phyloP scores from a whole-genome alignment of 139 green algal genomes.

The Chlamydomonas sphaeroides region DNA sequence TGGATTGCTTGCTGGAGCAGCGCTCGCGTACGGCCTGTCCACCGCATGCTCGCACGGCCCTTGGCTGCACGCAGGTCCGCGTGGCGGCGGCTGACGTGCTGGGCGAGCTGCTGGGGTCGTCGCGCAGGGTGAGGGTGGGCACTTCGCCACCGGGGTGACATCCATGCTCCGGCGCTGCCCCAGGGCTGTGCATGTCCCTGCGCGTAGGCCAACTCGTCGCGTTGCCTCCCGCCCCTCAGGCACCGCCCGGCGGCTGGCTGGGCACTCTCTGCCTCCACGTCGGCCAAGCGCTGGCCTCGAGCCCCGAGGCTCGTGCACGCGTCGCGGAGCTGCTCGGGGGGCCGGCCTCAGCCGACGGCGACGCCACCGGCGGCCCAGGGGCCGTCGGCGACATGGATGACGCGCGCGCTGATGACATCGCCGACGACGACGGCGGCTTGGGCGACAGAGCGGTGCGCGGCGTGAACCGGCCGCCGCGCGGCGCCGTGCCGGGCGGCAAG shows the following conservation, averaged over 20 bases:
- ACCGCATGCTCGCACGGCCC: too few species aligned
- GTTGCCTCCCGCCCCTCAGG: too few species aligned
- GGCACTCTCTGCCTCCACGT: neutral
- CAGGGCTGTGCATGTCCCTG: too few species aligned
- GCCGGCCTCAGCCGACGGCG: neutral
- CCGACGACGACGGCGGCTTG: too few species aligned
- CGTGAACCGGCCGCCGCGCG: neutral
- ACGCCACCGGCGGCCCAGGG: too few species aligned
- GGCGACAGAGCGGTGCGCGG: neutral
- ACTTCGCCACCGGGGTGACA: too few species aligned
- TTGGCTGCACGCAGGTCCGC: constrained; percentile 24
- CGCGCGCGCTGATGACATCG: too few species aligned
- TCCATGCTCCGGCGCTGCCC: too few species aligned
- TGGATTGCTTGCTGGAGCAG: too few species aligned
- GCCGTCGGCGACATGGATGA: neutral
- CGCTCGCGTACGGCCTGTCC: too few species aligned
- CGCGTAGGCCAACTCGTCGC: too few species aligned
- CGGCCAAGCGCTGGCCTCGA: neutral
- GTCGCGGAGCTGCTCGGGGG: neutral
- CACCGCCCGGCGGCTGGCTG: neutral
- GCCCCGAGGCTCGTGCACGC: neutral
- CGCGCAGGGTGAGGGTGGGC: too few species aligned
- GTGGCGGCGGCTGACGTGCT: neutral
- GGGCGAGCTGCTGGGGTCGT: constrained; percentile 22
- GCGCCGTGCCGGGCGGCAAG: neutral